Evolutionary conservation across 306 rosid genomes (phyloP).

Genomic region (peach (Prunus persica)): Prunus_persica_NCBIv2 NC_034014.1:30739501-30740000

Average conservation of each 20-base stretch:
- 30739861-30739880: too few species aligned
- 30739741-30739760: neutral
- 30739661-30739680: neutral
- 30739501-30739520: neutral
- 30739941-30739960: too few species aligned
- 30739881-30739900: neutral
- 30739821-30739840: neutral
- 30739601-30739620: neutral
- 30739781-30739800: neutral
- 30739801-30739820: neutral
- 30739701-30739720: neutral
- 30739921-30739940: neutral
- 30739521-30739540: neutral
- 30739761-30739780: neutral
- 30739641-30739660: neutral
- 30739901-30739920: neutral
- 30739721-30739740: neutral
- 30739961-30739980: too few species aligned
- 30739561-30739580: neutral
- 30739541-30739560: neutral
- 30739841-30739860: neutral
- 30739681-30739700: neutral
- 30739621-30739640: neutral
- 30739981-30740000: too few species aligned
- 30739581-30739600: neutral